Percentiles rank a stretch among this genome's conserved stretches.
Evolutionary conservation across 2,329 filamentous ascomycete species (phyloP).

Genomic region (Penicillium sp.): DNA sequence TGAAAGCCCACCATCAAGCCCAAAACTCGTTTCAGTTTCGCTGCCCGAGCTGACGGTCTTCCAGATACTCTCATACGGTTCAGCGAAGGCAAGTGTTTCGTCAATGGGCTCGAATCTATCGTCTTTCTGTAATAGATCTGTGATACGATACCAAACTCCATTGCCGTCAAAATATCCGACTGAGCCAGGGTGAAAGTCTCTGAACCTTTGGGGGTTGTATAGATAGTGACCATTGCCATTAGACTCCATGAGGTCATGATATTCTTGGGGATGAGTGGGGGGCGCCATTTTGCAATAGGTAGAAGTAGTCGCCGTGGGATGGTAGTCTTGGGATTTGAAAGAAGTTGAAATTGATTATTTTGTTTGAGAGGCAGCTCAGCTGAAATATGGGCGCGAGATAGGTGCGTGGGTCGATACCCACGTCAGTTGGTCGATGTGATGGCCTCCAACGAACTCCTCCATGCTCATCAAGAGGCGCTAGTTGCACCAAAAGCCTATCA

Average conservation of each 20-base stretch:
- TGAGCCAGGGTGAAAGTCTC: constrained; percentile 11
- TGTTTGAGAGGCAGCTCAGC: too few relatives aligned
- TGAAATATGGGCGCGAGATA: too few relatives aligned
- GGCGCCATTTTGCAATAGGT: constrained; percentile 5
- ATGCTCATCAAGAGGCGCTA: too few relatives aligned
- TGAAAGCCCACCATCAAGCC: constrained; percentile 8
- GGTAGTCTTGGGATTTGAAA: neutral
- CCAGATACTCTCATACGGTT: constrained; percentile 1
- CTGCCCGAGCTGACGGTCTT: constrained; percentile 5
- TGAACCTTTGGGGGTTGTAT: constrained; percentile 11
- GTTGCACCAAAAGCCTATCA: too few relatives aligned
- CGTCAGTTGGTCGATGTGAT: too few relatives aligned
- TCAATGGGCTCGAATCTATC: constrained; percentile 7
- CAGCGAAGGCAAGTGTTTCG: neutral
- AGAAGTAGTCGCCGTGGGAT: too few relatives aligned
- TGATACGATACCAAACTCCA: constrained; percentile 11
- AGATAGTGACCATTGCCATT: constrained; percentile 14
- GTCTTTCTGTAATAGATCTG: constrained; percentile 15
- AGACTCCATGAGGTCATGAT: constrained; percentile 15
- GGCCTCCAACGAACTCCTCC: too few relatives aligned
- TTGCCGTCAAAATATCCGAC: constrained; percentile 13
- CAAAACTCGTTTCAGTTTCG: constrained; percentile 11
- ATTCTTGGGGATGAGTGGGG: constrained; percentile 7
- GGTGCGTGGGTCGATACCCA: too few relatives aligned
- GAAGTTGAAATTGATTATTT: too few relatives aligned